A percentile compares a stretch with the other conserved stretches of the same genome.
These are phyloP conservation scores for Asterionellopsis glacialis DNA, from an alignment of 108 stramenopile genomes.

Conservation along the genomic window DNA sequence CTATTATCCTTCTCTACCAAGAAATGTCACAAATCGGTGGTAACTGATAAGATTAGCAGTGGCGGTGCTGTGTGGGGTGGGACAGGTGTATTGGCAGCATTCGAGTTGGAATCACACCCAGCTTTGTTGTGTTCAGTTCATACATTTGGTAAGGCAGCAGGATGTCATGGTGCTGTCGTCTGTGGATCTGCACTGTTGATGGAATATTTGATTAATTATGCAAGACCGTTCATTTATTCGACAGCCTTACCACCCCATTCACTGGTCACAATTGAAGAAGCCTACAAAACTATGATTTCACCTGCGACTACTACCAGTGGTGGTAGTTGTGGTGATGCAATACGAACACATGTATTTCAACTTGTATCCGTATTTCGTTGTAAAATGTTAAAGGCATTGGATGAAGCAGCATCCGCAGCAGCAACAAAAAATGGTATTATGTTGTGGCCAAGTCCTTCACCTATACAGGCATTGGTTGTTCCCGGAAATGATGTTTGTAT, in stretches of 20 bases:
- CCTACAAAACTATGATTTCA: constrained; percentile 75
- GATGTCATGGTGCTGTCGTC: constrained; percentile 92
- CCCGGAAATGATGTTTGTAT: constrained; percentile 77
- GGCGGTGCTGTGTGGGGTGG: constrained; percentile 26
- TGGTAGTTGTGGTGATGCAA: constrained; percentile 38
- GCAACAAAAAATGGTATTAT: not conserved
- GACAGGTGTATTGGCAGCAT: constrained; percentile 69
- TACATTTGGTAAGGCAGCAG: constrained; percentile 98
- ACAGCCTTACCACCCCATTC: constrained; percentile 86
- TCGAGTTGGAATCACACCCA: constrained; percentile 72
- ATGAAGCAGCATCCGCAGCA: no score
- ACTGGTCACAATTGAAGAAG: constrained; percentile 67
- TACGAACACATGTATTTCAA: constrained; percentile 33
- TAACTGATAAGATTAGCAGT: no score
- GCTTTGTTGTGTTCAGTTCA: constrained; percentile 80
- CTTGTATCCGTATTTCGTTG: constrained; percentile 31
- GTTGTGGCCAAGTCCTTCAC: constrained; percentile 62
- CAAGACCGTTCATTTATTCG: constrained; percentile 93
- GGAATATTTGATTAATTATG: constrained; percentile 90
- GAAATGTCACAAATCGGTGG: no score
- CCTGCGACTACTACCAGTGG: no score
- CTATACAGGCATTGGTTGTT: constrained; percentile 92
- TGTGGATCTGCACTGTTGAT: constrained; percentile 56
- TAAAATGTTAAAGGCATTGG: constrained; percentile 7
- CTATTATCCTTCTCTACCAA: no score